Percentiles rank a stretch among this genome's conserved stretches.
These are phyloP conservation scores for Pythium sukuiense DNA, from an alignment of 352 stramenopile species.

Conservation along the genomic window DNA sequence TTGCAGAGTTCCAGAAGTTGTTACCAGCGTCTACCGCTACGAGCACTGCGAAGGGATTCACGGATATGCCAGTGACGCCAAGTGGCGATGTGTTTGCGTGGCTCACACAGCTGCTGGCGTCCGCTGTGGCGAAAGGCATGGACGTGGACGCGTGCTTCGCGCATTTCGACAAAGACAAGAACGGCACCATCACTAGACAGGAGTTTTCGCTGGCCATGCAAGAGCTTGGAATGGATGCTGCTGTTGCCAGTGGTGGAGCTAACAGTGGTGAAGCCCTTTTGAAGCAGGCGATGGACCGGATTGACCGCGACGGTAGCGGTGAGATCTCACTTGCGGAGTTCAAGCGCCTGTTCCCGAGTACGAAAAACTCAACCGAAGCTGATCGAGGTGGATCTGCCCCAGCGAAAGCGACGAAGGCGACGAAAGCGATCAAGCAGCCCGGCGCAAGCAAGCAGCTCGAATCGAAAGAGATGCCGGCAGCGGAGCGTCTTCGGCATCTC, in stretches of 20 bases:
- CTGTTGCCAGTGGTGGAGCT: constrained; percentile 8
- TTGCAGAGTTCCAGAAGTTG: constrained; percentile 57
- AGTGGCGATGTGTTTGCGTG: constrained; percentile 32
- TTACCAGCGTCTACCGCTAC: constrained; percentile 17
- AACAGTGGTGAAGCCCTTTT: constrained; percentile 29
- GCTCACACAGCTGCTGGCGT: constrained; percentile 44
- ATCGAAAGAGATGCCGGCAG: neutral
- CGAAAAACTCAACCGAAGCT: neutral
- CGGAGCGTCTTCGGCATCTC: constrained; percentile 25
- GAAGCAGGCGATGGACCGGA: constrained; percentile 37
- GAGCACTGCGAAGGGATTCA: neutral
- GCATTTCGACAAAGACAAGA: constrained; percentile 87
- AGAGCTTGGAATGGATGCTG: constrained; percentile 44
- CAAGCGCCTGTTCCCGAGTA: constrained; percentile 44
- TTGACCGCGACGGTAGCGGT: constrained; percentile 70
- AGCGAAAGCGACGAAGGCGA: neutral
- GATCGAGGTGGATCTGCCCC: neutral
- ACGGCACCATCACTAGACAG: constrained; percentile 51
- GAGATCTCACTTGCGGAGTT: constrained; percentile 68
- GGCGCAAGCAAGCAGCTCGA: neutral
- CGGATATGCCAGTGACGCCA: neutral
- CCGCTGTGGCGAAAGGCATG: constrained; percentile 48
- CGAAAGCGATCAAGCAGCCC: neutral
- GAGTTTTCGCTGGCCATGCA: constrained; percentile 64
- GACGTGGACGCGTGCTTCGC: constrained; percentile 59